These are phyloP conservation scores for Mortierella antarctica DNA, from an alignment of 192 early-diverging fungal genomes.

Conservation along the genomic window DNA sequence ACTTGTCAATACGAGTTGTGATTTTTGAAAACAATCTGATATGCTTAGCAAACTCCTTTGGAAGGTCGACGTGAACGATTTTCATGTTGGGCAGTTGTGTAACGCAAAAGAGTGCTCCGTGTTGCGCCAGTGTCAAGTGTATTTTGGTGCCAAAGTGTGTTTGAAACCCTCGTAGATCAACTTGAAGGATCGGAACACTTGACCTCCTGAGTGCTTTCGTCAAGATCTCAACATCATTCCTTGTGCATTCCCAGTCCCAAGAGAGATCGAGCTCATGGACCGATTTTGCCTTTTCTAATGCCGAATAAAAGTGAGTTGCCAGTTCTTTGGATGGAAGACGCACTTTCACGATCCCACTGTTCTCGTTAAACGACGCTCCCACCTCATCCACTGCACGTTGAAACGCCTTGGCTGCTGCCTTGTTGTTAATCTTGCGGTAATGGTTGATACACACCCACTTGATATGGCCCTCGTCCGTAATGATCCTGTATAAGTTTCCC, in stretches of 20 bases:
- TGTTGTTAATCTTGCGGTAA: constrained; percentile 9
- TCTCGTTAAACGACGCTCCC: constrained; percentile 15
- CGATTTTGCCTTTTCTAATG: constrained; percentile 10
- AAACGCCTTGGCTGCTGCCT: constrained; percentile 1
- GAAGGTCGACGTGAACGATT: neutral
- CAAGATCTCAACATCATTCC: neutral
- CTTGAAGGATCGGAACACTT: constrained; percentile 13
- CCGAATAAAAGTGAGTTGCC: constrained; percentile 9
- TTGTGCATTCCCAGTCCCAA: neutral
- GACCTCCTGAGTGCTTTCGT: constrained; percentile 3
- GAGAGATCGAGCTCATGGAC: constrained; percentile 3
- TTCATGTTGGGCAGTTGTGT: neutral
- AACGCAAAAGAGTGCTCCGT: constrained; percentile 2
- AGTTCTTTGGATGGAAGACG: neutral
- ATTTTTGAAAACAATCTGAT: constrained; percentile 3
- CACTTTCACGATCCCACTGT: constrained; percentile 12
- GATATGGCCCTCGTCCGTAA: constrained; percentile 13
- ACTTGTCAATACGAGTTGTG: neutral
- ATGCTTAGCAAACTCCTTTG: neutral
- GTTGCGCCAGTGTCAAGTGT: neutral
- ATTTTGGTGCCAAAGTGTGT: neutral
- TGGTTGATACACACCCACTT: constrained; percentile 33
- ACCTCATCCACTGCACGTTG: neutral
- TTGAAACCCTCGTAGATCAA: constrained; percentile 16
- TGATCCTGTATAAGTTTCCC: constrained; percentile 16